A percentile compares a stretch with the other conserved stretches of the same genome.
Evolutionary conservation across 2,329 filamentous ascomycete genomes (phyloP).

Genomic region (Fusarium sp.): DNA sequence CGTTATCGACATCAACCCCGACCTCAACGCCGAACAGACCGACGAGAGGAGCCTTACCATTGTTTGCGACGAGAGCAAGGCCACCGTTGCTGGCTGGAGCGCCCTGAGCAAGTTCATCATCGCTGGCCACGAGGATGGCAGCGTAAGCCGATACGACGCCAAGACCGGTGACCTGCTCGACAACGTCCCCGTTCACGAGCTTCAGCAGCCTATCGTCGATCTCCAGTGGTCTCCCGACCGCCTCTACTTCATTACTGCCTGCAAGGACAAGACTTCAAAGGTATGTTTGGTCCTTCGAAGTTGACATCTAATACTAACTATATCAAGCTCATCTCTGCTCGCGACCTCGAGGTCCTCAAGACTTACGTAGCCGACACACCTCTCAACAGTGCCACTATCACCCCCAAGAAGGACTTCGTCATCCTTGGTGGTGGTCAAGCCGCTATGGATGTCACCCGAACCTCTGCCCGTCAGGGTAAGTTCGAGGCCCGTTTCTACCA

Average conservation of each 20-base stretch:
- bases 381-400: constrained; percentile 94
- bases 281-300: constrained; percentile 56
- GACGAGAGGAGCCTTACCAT: constrained; percentile 88
- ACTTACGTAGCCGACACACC: constrained; percentile 93
- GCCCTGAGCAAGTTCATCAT: constrained; percentile 97
- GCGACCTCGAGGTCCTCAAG: constrained; percentile 92
- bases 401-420: constrained; percentile 95
- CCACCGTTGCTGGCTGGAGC: constrained; percentile 96
- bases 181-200: constrained; percentile 87
- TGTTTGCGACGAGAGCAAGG: constrained; percentile 95
- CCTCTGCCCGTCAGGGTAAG: constrained; percentile 93
- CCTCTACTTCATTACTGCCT: constrained; percentile 98
- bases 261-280: constrained; percentile 98
- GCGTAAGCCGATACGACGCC: constrained; percentile 88
- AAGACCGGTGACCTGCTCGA: constrained; percentile 89
- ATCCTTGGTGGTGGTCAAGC: constrained; percentile 98
- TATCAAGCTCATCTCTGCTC: constrained; percentile 78
- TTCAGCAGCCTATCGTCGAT: constrained; percentile 85
- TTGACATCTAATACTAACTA: constrained; percentile 19
- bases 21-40: constrained; percentile 84
- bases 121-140: constrained; percentile 96
- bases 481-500: constrained; percentile 99
- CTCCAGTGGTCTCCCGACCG: constrained; percentile 94
- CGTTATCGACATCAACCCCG: constrained; percentile 88
- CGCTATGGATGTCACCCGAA: constrained; percentile 98